A percentile compares a stretch with the other conserved stretches of the same genome.
These are phyloP conservation scores for Didymella lethalis DNA, from an alignment of 2,329 filamentous ascomycete genomes.

Conservation along the genomic window DNA sequence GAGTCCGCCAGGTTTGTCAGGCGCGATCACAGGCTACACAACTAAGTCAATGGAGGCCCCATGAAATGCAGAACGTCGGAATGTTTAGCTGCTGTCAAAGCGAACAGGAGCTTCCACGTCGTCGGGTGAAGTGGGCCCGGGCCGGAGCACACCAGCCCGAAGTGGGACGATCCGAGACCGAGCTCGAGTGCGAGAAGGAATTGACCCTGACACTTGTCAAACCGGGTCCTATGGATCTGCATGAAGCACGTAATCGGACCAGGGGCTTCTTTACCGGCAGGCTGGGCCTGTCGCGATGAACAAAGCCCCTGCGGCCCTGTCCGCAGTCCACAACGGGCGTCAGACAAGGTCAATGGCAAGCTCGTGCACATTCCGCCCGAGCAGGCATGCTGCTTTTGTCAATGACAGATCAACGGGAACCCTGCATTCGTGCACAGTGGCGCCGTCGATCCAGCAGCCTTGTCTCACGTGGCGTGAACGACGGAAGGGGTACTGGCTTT, in stretches of 20 bases:
- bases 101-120: background rate
- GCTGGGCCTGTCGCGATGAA: background rate
- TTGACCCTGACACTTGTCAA: background rate
- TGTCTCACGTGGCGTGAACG: slow-evolving; percentile 8
- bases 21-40: background rate
- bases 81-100: background rate
- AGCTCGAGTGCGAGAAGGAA: background rate
- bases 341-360: background rate
- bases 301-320: background rate
- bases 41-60: background rate
- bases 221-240: slow-evolving; percentile 4
- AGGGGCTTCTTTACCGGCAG: background rate
- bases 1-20: background rate
- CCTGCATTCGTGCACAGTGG: slow-evolving; percentile 15
- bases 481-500: slow-evolving; percentile 6
- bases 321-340: background rate
- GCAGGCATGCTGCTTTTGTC: background rate
- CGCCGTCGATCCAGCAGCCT: slow-evolving; percentile 14
- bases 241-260: background rate
- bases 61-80: background rate
- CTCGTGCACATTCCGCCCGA: slow-evolving; percentile 15
- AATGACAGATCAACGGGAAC: background rate
- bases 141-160: background rate
- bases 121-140: slow-evolving; percentile 8
- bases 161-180: background rate